Conservation (phyloP, 306 rosid genomes). For the Citrullus amarus region DNA sequence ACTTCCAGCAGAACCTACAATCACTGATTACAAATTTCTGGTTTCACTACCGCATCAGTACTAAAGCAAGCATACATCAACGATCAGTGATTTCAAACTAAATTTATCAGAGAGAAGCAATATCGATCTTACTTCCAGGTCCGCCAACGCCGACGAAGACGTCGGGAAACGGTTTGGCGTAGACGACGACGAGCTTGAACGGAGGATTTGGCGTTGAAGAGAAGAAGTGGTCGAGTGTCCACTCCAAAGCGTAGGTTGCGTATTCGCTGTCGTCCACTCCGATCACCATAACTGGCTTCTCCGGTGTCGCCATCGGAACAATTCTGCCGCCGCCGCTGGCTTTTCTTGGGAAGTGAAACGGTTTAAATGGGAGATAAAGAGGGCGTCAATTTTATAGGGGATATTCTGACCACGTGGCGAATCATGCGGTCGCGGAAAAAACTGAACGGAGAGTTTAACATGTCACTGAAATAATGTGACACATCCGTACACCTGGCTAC, state of each 20-base stretch:
- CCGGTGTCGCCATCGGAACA: background rate
- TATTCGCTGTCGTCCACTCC: conserved; percentile 40
- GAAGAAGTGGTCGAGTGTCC: conserved; percentile 29
- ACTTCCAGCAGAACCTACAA: conserved; percentile 18
- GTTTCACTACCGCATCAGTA: background rate
- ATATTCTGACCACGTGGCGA: background rate
- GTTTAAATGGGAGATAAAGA: background rate
- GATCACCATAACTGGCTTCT: conserved; percentile 33
- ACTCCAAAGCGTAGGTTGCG: conserved; percentile 31
- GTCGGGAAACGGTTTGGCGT: conserved; percentile 42
- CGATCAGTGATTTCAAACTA: background rate
- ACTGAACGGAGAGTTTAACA: background rate
- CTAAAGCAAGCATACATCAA: background rate
- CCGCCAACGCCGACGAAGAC: conserved; percentile 45
- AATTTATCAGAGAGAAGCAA: background rate
- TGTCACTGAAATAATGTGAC: background rate
- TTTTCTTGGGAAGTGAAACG: background rate
- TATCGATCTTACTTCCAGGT: conserved; percentile 34
- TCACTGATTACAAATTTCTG: background rate
- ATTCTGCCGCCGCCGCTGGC: background rate
- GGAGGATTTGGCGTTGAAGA: background rate
- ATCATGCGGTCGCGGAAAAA: background rate
- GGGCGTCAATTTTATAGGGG: background rate
- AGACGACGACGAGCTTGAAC: conserved; percentile 46
- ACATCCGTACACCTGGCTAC: background rate